Conservation (phyloP, 306 rosid genomes). For the Pyrus pyrifolia region DNA sequence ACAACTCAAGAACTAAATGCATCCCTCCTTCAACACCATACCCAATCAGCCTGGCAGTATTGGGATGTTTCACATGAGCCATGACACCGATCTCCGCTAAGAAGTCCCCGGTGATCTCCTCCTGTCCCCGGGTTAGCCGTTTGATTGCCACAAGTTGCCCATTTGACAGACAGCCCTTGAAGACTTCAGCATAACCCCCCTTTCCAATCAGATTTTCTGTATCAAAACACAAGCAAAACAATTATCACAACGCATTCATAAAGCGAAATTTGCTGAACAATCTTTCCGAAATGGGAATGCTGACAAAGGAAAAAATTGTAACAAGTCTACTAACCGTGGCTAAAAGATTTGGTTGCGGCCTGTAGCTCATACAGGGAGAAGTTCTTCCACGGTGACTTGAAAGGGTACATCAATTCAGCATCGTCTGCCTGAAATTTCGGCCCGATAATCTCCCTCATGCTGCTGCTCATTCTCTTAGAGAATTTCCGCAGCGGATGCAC, state of each 20-base stretch:
- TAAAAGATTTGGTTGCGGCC: slow-evolving; percentile 61
- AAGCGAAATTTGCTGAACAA: background rate
- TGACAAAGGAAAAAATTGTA: background rate
- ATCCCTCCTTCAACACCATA: slow-evolving; percentile 96
- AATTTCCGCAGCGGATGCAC: slow-evolving; percentile 53
- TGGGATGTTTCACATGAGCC: slow-evolving; percentile 85
- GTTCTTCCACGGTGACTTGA: slow-evolving; percentile 73
- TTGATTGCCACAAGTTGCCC: slow-evolving; percentile 73
- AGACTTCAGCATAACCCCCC: slow-evolving; percentile 96
- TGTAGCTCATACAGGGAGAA: slow-evolving; percentile 63
- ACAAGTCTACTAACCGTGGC: slow-evolving; percentile 42
- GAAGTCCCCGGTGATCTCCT: slow-evolving; percentile 71
- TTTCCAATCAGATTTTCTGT: slow-evolving; percentile 87
- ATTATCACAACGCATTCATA: background rate
- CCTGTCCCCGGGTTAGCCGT: slow-evolving; percentile 63
- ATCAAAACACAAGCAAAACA: slow-evolving; percentile 20
- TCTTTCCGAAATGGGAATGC: background rate
- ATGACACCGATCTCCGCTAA: slow-evolving; percentile 85
- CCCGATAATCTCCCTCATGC: slow-evolving; percentile 50
- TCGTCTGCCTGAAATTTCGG: slow-evolving; percentile 40
- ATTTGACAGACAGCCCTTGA: slow-evolving; percentile 72
- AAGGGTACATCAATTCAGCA: slow-evolving; percentile 27
- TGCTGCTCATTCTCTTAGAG: slow-evolving; percentile 59
- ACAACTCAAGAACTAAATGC: slow-evolving; percentile 78
- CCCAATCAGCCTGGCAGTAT: slow-evolving; percentile 82